Evolutionary conservation across 2,329 filamentous ascomycete genomes (phyloP).

Genomic region (Aureobasidium sp.): DNA sequence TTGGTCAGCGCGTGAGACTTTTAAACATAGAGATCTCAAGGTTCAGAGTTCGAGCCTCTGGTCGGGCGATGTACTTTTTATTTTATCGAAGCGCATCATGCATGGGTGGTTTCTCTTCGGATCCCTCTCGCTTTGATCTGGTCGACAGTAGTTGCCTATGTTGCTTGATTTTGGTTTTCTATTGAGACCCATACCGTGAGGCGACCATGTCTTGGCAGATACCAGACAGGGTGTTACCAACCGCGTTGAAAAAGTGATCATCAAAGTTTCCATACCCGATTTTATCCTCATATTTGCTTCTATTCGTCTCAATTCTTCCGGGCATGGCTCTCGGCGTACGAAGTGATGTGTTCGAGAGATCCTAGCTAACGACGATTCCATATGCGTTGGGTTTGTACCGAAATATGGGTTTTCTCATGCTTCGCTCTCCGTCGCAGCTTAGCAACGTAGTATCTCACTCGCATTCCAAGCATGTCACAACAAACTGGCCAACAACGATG

Average conservation of each 20-base stretch:
- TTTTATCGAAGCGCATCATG: not conserved
- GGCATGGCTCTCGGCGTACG: not conserved
- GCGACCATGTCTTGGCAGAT: not conserved
- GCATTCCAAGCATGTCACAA: no score
- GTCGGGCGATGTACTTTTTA: not conserved
- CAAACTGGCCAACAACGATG: not conserved
- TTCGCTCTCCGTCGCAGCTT: fast-evolving
- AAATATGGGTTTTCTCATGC: not conserved
- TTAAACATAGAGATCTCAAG: constrained; percentile 11
- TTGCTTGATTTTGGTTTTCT: not conserved
- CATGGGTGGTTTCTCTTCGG: no score
- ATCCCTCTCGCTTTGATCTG: no score
- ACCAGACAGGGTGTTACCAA: not conserved
- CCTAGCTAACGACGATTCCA: fast-evolving
- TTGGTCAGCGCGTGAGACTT: constrained; percentile 14
- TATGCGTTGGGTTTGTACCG: no score
- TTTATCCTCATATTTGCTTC: not conserved
- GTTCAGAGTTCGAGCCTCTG: constrained; percentile 14
- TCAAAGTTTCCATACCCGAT: not conserved
- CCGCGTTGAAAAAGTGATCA: not conserved
- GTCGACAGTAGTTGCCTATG: no score
- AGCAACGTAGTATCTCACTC: not conserved
- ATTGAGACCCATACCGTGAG: no score
- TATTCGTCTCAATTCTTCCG: not conserved
- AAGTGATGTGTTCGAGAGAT: fast-evolving